Evolutionary conservation across 768 basidiomycete species (phyloP), one percentile per base, ranked within the genome.

Genomic region (Pisolithus marmoratus): DNA sequence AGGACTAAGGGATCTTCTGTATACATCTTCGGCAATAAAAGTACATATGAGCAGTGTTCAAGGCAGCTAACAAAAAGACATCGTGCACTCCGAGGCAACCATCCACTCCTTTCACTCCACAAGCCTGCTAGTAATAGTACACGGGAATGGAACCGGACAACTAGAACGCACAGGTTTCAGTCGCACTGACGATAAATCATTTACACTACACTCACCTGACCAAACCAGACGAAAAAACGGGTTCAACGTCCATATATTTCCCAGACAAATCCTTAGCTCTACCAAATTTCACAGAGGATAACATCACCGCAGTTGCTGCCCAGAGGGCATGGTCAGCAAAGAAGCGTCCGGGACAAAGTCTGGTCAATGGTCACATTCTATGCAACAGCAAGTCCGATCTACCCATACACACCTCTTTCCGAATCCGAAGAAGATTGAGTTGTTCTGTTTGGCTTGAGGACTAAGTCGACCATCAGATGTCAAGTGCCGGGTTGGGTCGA

Each of bases 281-380:
- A 2, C 15, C 20, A 24, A 51, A 48, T 20, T 24, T 17, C 9
- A 51, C 11, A 19, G 45, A 24, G 2, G 45, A 23, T 17, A 36
- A n/a, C 41, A 46, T 46, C 29, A 36, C n/a, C 9, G 27, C n/a
- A 5, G 20, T 20, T 5, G 50, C 50, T n/a, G 45, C 44, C 49
- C 50, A 38, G 4, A 48, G 8, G n/a, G 38, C 6, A 38, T 40
- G 22, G 3, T 36, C 43, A 6, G 43, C 26, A 9, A 51, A 36
- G 27, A 50, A 44, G 22, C 48, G 48, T 8, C 48, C 48, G 20
- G 49, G 49, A 41, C 29, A 50, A 3, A 43, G 12, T 34, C 41
- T 50, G 17, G 8, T 5, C 14, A 23, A 2, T 15, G 8, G 23
- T 24, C 22, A 23, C 19, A 2, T 26, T 27, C 23, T 43, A 6